Conservation (phyloP, 1,284 basidiomycete species). For the Cerrena zonata region DNA sequence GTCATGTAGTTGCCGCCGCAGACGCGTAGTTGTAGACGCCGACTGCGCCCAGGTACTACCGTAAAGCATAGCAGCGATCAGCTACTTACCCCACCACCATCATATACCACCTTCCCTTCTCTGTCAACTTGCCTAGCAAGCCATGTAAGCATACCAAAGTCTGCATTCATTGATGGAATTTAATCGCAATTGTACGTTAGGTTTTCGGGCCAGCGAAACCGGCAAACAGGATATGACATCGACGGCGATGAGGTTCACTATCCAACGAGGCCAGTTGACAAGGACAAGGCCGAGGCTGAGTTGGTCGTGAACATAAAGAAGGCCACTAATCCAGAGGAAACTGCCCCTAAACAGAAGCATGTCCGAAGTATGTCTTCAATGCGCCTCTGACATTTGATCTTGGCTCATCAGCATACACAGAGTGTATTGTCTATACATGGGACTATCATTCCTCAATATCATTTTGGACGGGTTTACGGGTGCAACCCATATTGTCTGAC, state of each 20-base stretch:
- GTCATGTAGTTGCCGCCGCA: background rate
- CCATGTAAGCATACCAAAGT: background rate
- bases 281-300: slow-evolving; percentile 91
- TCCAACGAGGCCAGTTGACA: slow-evolving; percentile 92
- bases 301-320: slow-evolving; percentile 93
- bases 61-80: no score
- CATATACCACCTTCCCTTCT: background rate
- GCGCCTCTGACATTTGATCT: slow-evolving; percentile 3
- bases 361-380: slow-evolving; percentile 73
- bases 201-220: slow-evolving; percentile 29
- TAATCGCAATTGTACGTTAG: slow-evolving; percentile 14
- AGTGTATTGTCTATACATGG: slow-evolving; percentile 97
- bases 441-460: slow-evolving; percentile 96
- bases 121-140: background rate
- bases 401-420: slow-evolving; percentile 37
- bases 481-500: slow-evolving; percentile 90
- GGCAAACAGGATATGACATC: slow-evolving; percentile 47
- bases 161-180: slow-evolving; percentile 5
- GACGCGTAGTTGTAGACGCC: background rate
- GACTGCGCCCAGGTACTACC: background rate
- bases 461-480: slow-evolving; percentile 91
- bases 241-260: slow-evolving; percentile 79
- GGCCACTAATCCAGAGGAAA: slow-evolving; percentile 88
- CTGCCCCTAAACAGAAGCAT: slow-evolving; percentile 93
- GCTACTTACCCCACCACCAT: background rate